Evolutionary conservation across 2,329 filamentous ascomycete species (phyloP), one percentile per base, ranked within the genome.

Genomic region (Epichloe glyceriae): DNA sequence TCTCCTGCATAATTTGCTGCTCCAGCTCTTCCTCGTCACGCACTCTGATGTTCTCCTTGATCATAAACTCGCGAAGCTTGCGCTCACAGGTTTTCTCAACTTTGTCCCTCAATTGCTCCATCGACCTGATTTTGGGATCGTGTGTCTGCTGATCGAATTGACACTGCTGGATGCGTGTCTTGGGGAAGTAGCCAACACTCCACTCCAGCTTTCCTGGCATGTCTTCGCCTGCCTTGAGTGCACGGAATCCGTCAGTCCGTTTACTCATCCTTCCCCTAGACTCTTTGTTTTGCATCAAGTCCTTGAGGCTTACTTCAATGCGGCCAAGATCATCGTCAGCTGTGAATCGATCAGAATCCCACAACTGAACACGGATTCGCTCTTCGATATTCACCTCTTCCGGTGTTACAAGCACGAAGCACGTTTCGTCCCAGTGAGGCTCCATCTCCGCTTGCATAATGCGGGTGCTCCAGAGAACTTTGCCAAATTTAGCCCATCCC

Each of bases 401-500:
- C 0, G 80, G 74, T 0, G 82, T 82, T 1, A 88, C 83, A 1
- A 86, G 68, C n/a, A 88, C 67, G 52, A 78, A 83, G 20, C 77
- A 77, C 47, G 79, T 83, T 62, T 89, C 85, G 35, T 86, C 73
- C 84, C 85, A 88, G 44, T 70, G 71, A 0, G 85, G 85, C 33
- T 84, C 70, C 70, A 86, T 82, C 45, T 86, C 80, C 1, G 73
- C 72, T 39, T 74, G 64, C 20, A 88, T 72, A 41, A 88, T 75
- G 46, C 85, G 75, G 0, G 84, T 88, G 48, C 66, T 67, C 63
- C 64, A 49, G 73, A 83, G 61, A 69, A 83, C 52, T 83, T 71
- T 46, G 79, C 84, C 83, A 61, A 88, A 88, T 61, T 88, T 89
- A 20, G 83, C 83, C 83, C 85, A 89, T 1, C 80, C 83, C 7